phyloP scores from a whole-genome alignment of 305 asterid species.

The Fraxinus platypoda region DNA sequence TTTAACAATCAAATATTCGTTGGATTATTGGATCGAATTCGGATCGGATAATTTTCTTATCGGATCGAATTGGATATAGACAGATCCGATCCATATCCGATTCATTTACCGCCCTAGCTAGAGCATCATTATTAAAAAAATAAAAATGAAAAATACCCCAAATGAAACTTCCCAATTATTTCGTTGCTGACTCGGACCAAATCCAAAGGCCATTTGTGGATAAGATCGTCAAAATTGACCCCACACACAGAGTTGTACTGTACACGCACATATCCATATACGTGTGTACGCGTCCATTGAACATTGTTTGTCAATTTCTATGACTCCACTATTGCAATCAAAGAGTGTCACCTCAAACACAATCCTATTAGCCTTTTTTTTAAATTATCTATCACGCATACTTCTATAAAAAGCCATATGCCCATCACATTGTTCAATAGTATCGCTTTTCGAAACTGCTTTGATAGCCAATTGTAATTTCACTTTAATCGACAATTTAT shows the following conservation, averaged over 20 bases:
- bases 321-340: slow-evolving; percentile 23
- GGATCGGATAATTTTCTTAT: too few relatives aligned
- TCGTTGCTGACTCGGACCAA: slow-evolving; percentile 19
- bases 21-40: too few relatives aligned
- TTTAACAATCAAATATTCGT: too few relatives aligned
- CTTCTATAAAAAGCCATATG: neutral
- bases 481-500: slow-evolving; percentile 5
- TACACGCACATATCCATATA: neutral
- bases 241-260: neutral
- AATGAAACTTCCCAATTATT: neutral
- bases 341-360: neutral
- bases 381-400: neutral
- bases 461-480: slow-evolving; percentile 1
- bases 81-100: too few relatives aligned
- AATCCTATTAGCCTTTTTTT: neutral
- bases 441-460: slow-evolving; percentile 16
- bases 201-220: slow-evolving; percentile 25
- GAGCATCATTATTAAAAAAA: too few relatives aligned
- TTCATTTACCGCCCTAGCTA: too few relatives aligned
- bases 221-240: slow-evolving; percentile 22
- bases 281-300: neutral
- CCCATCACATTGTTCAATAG: slow-evolving; percentile 1
- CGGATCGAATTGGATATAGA: too few relatives aligned
- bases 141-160: neutral
- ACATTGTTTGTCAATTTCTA: neutral